A percentile compares a stretch with the other conserved stretches of the same genome.
phyloP scores from a whole-genome alignment of 495 filamentous ascomycete species.

The Trichoderma asperelloides region DNA sequence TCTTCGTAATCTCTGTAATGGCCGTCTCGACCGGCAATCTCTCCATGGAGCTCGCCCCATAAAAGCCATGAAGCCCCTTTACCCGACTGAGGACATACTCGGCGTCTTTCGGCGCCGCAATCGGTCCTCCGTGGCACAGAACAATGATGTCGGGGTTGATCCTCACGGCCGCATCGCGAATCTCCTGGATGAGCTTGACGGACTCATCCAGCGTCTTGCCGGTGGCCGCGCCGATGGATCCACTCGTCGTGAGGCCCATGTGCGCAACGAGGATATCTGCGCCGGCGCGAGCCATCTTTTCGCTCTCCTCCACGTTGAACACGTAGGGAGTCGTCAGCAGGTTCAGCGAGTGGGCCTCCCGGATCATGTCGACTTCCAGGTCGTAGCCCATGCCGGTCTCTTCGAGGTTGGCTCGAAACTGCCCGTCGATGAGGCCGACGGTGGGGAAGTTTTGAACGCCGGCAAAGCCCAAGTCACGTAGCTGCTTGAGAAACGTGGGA shows the following conservation, averaged over 20 bases:
- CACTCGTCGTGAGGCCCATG: constrained; percentile 57
- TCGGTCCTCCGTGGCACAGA: constrained; percentile 61
- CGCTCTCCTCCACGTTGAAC: constrained; percentile 50
- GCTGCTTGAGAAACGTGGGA: constrained; percentile 44
- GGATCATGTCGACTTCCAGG: constrained; percentile 56
- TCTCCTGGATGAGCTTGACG: constrained; percentile 49
- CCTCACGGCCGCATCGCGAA: constrained; percentile 48
- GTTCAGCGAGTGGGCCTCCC: constrained; percentile 43
- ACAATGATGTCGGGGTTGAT: constrained; percentile 53
- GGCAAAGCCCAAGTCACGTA: constrained; percentile 50
- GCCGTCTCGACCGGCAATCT: constrained; percentile 60
- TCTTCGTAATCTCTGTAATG: constrained; percentile 49
- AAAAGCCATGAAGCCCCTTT: constrained; percentile 59
- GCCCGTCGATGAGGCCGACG: constrained; percentile 60
- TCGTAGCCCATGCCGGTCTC: constrained; percentile 63
- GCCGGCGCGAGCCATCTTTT: constrained; percentile 50
- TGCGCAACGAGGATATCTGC: constrained; percentile 63
- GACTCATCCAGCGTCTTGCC: constrained; percentile 55
- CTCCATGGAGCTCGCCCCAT: constrained; percentile 64
- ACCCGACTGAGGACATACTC: constrained; percentile 50
- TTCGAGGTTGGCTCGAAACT: constrained; percentile 56
- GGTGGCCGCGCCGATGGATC: constrained; percentile 52
- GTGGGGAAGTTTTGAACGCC: constrained; percentile 70
- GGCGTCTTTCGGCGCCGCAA: constrained; percentile 54
- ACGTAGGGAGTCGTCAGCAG: constrained; percentile 63